Evolutionary conservation across 208 protist genomes (phyloP).

Genomic region (Polymyxa betae): DNA sequence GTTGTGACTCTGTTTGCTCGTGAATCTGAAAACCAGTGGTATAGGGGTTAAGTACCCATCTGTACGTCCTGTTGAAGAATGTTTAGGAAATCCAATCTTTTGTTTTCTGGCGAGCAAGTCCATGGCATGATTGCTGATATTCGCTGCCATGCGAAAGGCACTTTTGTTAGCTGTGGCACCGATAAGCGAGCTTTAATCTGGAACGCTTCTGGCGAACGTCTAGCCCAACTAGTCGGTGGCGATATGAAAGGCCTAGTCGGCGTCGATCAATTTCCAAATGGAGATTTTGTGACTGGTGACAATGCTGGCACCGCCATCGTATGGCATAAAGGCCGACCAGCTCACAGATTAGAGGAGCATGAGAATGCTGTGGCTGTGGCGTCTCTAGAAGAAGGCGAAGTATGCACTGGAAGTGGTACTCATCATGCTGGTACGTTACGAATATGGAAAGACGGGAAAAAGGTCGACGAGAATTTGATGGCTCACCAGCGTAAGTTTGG

Average conservation of each 20-base stretch:
- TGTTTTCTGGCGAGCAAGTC: background rate
- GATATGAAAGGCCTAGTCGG: background rate
- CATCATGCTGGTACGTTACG: background rate
- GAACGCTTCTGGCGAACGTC: background rate
- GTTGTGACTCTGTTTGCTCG: constrained; percentile 28
- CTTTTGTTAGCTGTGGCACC: constrained; percentile 22
- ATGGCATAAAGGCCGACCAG: background rate
- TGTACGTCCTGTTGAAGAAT: background rate
- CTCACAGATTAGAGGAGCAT: constrained; percentile 6
- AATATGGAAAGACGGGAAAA: background rate
- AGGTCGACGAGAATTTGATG: background rate
- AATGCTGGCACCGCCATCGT: background rate
- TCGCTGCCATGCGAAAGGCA: background rate
- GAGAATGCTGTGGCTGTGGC: background rate
- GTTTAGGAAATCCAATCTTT: background rate
- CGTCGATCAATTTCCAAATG: constrained; percentile 21
- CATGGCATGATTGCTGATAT: background rate
- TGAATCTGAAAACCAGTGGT: background rate
- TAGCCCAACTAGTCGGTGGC: constrained; percentile 17
- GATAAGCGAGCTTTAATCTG: background rate
- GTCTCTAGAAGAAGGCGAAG: background rate
- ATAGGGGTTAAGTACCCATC: background rate
- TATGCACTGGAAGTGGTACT: constrained; percentile 21
- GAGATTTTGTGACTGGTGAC: background rate
- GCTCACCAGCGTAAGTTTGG: constrained; percentile 23